Base-by-base conservation (phyloP, 805 yeast genomes). In the Candida vartiovaarae region DNA sequence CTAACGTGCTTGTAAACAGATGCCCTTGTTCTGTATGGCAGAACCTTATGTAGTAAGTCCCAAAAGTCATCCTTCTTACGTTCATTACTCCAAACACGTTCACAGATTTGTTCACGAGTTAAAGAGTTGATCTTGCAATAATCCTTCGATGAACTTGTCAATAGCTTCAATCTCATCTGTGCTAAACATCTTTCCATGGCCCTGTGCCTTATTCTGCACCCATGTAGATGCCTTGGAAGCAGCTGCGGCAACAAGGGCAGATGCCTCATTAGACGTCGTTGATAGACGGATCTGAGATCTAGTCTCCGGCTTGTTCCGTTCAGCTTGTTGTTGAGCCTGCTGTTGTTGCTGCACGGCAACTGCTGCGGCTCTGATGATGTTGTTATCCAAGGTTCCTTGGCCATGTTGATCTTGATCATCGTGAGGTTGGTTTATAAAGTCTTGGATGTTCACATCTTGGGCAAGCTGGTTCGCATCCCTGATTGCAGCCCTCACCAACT, bases 1-100 rank as follows among this genome's bases (percentile, higher is more conserved):
- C 96, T 72, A 4, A 91, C 95, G 60, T 91, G 98, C 61, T 91
- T 91, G 65, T 91, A 91, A 6, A 91, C 78, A 2, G 95, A 83
- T 0, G 96, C 95, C 39, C 96, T 71, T 0, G 95, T 81, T 59
- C 98, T 73, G 52, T 82, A 76, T 2, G 96, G 96, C 35, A 90
- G 64, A 2, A 88, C 93, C 40, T 75, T 75, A 37, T 89, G 82
- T 24, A 91, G 67, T 24, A 76, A 70, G 49, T 85, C 95, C 98
- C 98, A 90, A 56, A 90, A 88, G 51, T 76, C 82, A 63, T 91
- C 97, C 64, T 86, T 88, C 50, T 79, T 80, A 28, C 96, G 74
- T 49, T 83, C 90, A 51, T 80, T 78, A 6, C 88, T 68, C 98
- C 98, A 90, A 23, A 90, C 85, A 38, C 96, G 70, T 52, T 80